These are phyloP conservation scores for Auricularia cornea DNA, from an alignment of 768 basidiomycete species.

Conservation along the genomic window DNA sequence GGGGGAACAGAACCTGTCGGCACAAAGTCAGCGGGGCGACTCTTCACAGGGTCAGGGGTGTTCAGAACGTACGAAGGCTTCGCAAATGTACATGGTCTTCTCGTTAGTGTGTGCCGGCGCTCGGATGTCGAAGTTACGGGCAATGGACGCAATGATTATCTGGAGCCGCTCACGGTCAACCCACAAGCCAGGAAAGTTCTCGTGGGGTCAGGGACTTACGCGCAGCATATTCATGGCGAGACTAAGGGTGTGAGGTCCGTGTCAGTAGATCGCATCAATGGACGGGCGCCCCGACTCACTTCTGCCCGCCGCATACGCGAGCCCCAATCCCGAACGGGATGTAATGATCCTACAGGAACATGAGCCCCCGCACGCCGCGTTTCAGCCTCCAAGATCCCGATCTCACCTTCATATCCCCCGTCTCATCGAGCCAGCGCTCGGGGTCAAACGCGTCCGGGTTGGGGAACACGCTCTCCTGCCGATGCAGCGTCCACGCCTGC, in stretches of 20 bases:
- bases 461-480: constrained; percentile 58
- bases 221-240: constrained; percentile 63
- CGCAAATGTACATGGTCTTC: constrained; percentile 67
- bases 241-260: background rate
- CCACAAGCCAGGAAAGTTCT: background rate
- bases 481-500: constrained; percentile 83
- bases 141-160: constrained; percentile 48
- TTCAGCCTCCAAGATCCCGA: constrained; percentile 3
- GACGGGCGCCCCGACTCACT: constrained; percentile 12
- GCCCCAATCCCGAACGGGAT: constrained; percentile 75
- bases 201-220: background rate
- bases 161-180: background rate
- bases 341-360: constrained; percentile 19
- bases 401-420: constrained; percentile 17
- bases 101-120: constrained; percentile 65
- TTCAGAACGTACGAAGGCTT: constrained; percentile 59
- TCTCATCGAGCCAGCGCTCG: constrained; percentile 60
- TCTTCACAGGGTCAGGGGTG: background rate
- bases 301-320: constrained; percentile 70
- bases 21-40: background rate
- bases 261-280: background rate
- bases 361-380: background rate
- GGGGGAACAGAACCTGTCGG: background rate
- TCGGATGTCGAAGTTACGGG: constrained; percentile 58
- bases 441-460: constrained; percentile 71